Conservation (phyloP, 192 early-diverging fungal species). For the Rhizophagus clarus region DNA sequence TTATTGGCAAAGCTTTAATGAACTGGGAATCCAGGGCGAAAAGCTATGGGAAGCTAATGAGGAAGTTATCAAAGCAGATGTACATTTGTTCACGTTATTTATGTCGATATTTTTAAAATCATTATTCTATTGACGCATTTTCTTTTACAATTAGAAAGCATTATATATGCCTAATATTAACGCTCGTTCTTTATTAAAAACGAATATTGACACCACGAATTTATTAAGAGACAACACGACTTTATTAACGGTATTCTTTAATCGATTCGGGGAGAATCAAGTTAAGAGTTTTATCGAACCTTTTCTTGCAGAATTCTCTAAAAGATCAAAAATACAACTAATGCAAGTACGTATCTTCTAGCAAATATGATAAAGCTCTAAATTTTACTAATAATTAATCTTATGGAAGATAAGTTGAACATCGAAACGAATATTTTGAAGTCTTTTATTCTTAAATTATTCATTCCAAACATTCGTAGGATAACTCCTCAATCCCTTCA, state of each 20-base stretch:
- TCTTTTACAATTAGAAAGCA: constrained; percentile 10
- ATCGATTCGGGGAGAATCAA: constrained; percentile 20
- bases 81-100: not conserved
- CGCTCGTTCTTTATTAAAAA: not conserved
- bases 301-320: constrained; percentile 1
- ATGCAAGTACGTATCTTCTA: not conserved
- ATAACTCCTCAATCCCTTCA: constrained; percentile 14
- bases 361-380: not conserved
- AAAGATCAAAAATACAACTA: not conserved
- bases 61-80: not conserved
- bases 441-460: constrained; percentile 25
- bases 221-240: not conserved
- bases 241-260: constrained; percentile 8
- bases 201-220: constrained; percentile 2
- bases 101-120: not conserved
- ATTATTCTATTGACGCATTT: not conserved
- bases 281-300: not conserved
- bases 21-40: constrained; percentile 8
- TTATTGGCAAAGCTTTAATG: constrained; percentile 22
- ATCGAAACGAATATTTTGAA: constrained; percentile 17
- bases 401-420: constrained; percentile 1
- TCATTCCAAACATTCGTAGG: constrained; percentile 20
- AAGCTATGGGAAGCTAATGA: constrained; percentile 25
- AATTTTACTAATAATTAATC: not conserved
- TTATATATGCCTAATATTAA: constrained; percentile 29